phyloP scores from a whole-genome alignment of 106 monocot species.

The Dendrobium nobile region DNA sequence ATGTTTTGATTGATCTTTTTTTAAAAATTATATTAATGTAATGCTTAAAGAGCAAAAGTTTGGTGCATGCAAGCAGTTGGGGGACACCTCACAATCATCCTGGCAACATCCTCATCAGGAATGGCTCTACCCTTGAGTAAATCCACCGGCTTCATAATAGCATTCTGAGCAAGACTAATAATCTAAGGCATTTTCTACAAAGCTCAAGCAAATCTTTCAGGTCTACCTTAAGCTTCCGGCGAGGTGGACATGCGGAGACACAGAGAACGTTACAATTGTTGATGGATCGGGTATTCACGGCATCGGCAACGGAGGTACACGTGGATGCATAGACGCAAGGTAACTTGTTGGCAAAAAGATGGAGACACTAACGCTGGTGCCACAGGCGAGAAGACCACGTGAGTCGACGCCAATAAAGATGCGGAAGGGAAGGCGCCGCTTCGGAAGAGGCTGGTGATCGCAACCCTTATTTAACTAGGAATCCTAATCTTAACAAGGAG shows the following conservation, averaged over 20 bases:
- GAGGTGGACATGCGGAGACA: constrained; percentile 40
- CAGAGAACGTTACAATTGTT: constrained; percentile 74
- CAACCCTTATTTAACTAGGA: too few species aligned
- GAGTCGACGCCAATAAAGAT: constrained; percentile 70
- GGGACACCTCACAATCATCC: constrained; percentile 78
- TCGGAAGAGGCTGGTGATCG: neutral
- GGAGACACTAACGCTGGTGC: constrained; percentile 77
- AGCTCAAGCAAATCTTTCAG: constrained; percentile 56
- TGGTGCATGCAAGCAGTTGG: constrained; percentile 42
- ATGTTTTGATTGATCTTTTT: too few species aligned
- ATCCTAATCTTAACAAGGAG: too few species aligned
- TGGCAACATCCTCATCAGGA: constrained; percentile 42
- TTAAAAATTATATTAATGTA: too few species aligned
- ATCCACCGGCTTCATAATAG: constrained; percentile 64
- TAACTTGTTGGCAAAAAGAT: constrained; percentile 95
- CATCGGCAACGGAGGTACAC: constrained; percentile 63
- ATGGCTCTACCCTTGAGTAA: constrained; percentile 56
- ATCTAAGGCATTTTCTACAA: constrained; percentile 90
- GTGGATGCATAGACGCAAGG: constrained; percentile 75
- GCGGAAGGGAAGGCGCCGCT: constrained; percentile 10
- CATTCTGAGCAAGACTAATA: constrained; percentile 47
- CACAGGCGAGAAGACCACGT: constrained; percentile 73
- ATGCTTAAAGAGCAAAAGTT: too few species aligned
- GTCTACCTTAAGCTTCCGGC: constrained; percentile 40
- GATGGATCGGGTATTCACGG: constrained; percentile 78